Evolutionary conservation across 371 early-diverging fungal genomes (phyloP).

Genomic region (Mortierella sp.): DNA sequence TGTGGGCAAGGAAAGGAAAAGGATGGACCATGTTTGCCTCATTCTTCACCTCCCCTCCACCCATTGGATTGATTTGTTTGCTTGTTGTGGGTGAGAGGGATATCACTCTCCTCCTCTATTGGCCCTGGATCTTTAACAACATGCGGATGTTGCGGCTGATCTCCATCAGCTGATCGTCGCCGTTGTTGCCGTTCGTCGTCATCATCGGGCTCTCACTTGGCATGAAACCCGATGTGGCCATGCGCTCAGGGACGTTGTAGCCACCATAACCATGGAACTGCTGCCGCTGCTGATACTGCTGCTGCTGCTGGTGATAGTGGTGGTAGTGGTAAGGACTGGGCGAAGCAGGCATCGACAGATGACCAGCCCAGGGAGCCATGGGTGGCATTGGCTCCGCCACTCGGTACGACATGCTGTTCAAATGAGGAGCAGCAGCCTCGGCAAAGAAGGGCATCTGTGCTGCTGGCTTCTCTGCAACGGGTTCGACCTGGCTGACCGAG

Average conservation of each 20-base stretch:
- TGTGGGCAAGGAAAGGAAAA: neutral
- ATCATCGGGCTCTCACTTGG: slow-evolving; percentile 9
- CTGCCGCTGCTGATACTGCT: neutral
- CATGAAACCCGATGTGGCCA: slow-evolving; percentile 51
- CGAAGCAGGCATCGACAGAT: slow-evolving; percentile 27
- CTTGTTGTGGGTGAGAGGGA: neutral
- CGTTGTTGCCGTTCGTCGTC: slow-evolving; percentile 3
- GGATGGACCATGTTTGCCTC: neutral
- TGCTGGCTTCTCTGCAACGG: neutral
- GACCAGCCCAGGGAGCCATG: slow-evolving; percentile 19
- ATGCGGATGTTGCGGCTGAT: slow-evolving; percentile 54
- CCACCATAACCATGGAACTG: neutral
- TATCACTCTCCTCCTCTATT: no score
- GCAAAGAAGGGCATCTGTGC: slow-evolving; percentile 30
- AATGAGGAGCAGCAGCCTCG: slow-evolving; percentile 42
- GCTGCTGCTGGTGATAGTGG: neutral
- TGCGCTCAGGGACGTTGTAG: slow-evolving; percentile 53
- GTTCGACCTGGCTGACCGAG: slow-evolving; percentile 1
- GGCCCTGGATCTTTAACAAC: slow-evolving; percentile 55
- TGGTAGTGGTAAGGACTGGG: neutral
- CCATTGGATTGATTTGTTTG: neutral
- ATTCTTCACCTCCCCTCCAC: neutral
- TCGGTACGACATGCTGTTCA: slow-evolving; percentile 27
- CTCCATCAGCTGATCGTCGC: slow-evolving; percentile 43
- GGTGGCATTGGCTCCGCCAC: slow-evolving; percentile 9